phyloP scores from a whole-genome alignment of 176 grass and related monocot species.

The Carex parvula region DNA sequence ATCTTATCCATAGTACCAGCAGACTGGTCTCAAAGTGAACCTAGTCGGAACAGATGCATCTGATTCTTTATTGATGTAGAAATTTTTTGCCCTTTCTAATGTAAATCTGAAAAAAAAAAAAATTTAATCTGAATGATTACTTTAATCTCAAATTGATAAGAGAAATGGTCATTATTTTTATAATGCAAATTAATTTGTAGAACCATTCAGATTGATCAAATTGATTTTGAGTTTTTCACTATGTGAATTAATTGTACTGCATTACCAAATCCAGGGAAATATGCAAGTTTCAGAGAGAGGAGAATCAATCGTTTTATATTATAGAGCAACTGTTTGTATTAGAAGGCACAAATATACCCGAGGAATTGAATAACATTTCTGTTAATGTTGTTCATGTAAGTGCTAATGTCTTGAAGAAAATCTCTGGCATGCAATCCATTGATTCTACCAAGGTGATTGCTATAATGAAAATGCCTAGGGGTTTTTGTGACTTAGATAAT shows the following conservation, averaged over 20 bases:
- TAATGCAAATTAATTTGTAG: not conserved
- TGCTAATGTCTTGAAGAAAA: conserved; percentile 70
- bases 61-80: not conserved
- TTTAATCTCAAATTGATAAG: not conserved
- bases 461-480: conserved; percentile 67
- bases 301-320: conserved; percentile 14
- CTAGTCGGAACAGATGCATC: not conserved
- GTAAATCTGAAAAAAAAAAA: not conserved
- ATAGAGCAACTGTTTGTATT: conserved; percentile 60
- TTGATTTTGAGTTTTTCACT: not conserved
- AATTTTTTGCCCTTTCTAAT: not conserved
- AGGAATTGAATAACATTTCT: conserved; percentile 32
- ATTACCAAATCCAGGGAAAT: conserved; percentile 46
- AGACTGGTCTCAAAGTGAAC: not conserved
- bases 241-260: not conserved
- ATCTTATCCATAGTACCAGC: not conserved
- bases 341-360: conserved; percentile 38
- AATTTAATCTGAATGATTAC: not conserved
- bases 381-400: conserved; percentile 46
- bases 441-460: conserved; percentile 81
- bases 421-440: conserved; percentile 77
- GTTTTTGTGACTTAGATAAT: conserved; percentile 39
- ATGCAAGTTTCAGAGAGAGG: conserved; percentile 43
- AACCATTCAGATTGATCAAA: not conserved
- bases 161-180: not conserved